These are phyloP conservation scores for Endotrypanum monterogeii DNA, from an alignment of 208 protist species.

Conservation along the genomic window DNA sequence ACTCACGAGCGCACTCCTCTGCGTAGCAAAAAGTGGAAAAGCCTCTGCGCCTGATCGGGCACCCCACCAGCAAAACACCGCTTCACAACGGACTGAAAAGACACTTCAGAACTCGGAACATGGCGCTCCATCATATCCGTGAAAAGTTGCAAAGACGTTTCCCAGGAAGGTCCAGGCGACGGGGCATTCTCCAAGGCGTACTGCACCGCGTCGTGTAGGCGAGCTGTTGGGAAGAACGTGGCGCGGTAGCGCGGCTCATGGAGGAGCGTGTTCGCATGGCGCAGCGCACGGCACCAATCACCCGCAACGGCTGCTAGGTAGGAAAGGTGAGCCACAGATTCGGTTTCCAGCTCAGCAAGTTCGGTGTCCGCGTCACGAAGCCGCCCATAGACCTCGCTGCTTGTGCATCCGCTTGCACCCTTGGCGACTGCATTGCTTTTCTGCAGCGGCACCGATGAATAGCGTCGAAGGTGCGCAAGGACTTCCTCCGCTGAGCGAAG, in stretches of 20 bases:
- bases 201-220: constrained; percentile 81
- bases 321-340: constrained; percentile 57
- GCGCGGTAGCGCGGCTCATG: constrained; percentile 33
- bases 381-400: not conserved
- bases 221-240: constrained; percentile 70
- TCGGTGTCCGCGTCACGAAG: not conserved
- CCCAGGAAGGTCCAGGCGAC: constrained; percentile 47
- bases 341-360: constrained; percentile 48
- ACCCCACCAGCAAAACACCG: constrained; percentile 68
- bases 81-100: constrained; percentile 76
- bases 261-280: constrained; percentile 50
- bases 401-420: not conserved
- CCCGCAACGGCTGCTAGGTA: constrained; percentile 55
- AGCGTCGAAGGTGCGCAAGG: constrained; percentile 14
- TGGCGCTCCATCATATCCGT: constrained; percentile 57
- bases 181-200: constrained; percentile 73
- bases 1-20: constrained; percentile 29
- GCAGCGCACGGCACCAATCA: constrained; percentile 58
- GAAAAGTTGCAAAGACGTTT: constrained; percentile 64
- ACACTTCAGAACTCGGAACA: constrained; percentile 67
- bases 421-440: not conserved
- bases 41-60: constrained; percentile 46
- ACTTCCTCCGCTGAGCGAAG: constrained; percentile 30
- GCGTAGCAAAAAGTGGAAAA: constrained; percentile 55
- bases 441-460: not conserved